Evolutionary conservation across 163 green algal genomes (phyloP).

Genomic region (Chloroidium sp.): DNA sequence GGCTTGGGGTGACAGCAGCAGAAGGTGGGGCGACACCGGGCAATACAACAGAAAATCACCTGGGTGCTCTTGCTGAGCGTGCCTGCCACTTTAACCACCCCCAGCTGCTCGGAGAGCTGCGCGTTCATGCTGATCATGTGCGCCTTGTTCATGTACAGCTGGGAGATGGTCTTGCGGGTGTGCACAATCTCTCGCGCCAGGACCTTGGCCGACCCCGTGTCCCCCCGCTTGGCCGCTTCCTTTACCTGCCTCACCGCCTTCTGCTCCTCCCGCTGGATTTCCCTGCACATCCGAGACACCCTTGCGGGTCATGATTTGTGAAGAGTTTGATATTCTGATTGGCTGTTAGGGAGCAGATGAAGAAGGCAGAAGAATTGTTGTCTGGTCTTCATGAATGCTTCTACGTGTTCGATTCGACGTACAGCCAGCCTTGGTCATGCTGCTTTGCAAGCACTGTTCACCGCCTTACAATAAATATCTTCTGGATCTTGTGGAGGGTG

Average conservation of each 20-base stretch:
- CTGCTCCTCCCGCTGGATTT: slow-evolving; percentile 54
- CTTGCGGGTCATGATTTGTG: no score
- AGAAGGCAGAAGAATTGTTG: no score
- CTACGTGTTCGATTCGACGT: no score
- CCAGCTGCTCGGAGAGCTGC: slow-evolving; percentile 80
- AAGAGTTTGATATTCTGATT: no score
- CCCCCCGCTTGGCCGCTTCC: slow-evolving; percentile 22
- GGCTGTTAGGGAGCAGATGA: no score
- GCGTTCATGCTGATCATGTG: slow-evolving; percentile 80
- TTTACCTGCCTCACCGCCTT: slow-evolving; percentile 64
- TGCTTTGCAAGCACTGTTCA: no score
- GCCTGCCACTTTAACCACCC: slow-evolving; percentile 52
- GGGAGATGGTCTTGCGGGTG: slow-evolving; percentile 52
- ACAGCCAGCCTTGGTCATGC: no score
- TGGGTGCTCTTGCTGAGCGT: slow-evolving; percentile 78
- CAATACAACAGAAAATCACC: neutral
- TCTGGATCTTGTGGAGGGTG: no score
- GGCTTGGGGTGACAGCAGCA: no score
- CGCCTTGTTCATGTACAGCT: slow-evolving; percentile 85
- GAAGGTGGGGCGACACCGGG: no score
- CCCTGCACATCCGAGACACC: slow-evolving; percentile 8
- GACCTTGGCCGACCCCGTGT: slow-evolving; percentile 36
- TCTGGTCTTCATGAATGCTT: no score
- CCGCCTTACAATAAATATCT: no score
- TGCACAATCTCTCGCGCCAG: slow-evolving; percentile 82